Percentiles rank a stretch among this genome's conserved stretches.
These are phyloP conservation scores for Ajuga reptans DNA, from an alignment of 305 asterid species.

Conservation along the genomic window DNA sequence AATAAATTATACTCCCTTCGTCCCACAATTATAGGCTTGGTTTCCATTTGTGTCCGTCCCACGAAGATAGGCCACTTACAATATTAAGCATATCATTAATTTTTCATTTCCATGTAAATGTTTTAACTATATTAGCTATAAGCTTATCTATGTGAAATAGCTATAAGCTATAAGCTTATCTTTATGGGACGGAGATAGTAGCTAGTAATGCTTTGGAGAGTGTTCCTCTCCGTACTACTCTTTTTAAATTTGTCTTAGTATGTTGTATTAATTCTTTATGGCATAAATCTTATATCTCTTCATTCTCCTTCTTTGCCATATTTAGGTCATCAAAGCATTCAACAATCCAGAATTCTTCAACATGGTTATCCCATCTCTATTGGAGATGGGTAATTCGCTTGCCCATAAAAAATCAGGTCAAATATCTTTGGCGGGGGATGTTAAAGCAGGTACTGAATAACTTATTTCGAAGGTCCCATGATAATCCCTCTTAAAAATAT, in stretches of 20 bases:
- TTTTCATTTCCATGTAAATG: too few relatives aligned
- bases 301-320: conserved; percentile 19
- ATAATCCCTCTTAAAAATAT: conserved; percentile 6
- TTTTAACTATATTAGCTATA: too few relatives aligned
- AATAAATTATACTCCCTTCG: background rate
- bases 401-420: conserved; percentile 33
- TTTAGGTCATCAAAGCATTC: conserved; percentile 76
- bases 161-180: too few relatives aligned
- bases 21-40: too few relatives aligned
- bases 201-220: too few relatives aligned
- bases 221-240: background rate
- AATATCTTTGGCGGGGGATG: conserved; percentile 34
- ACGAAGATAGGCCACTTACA: too few relatives aligned
- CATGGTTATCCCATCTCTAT: conserved; percentile 53
- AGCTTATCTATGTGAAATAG: too few relatives aligned
- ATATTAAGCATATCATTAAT: too few relatives aligned
- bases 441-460: conserved; percentile 46
- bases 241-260: background rate
- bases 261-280: conserved; percentile 17
- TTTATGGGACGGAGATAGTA: too few relatives aligned
- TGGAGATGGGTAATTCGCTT: conserved; percentile 64
- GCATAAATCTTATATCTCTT: conserved; percentile 5
- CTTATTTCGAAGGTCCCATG: conserved; percentile 11
- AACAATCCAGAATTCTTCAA: conserved; percentile 64
- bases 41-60: too few relatives aligned